Evolutionary conservation across 2,329 filamentous ascomycete species (phyloP).

Genomic region (Gyromitra esculenta): DNA sequence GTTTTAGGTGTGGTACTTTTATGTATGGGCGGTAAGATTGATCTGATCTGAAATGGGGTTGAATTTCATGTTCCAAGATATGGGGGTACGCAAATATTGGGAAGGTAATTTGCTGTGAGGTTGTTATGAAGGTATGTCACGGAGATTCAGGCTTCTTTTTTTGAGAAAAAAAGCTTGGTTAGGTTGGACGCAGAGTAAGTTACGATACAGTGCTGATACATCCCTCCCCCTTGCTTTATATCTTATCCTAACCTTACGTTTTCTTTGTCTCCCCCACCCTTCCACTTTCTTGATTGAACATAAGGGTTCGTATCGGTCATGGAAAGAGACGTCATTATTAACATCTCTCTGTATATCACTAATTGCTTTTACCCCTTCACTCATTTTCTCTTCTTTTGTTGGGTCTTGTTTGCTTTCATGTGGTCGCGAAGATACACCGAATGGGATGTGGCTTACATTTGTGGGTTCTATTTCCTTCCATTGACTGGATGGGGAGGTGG

Average conservation of each 20-base stretch:
- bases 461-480: constrained; percentile 9
- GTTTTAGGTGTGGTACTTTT: constrained; percentile 26
- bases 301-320: constrained; percentile 23
- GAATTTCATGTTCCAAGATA: constrained; percentile 29
- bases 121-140: constrained; percentile 43
- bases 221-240: constrained; percentile 34
- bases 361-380: constrained; percentile 30
- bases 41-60: constrained; percentile 38
- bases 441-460: constrained; percentile 16
- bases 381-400: constrained; percentile 27
- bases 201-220: constrained; percentile 41
- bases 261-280: constrained; percentile 1
- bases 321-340: constrained; percentile 25
- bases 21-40: constrained; percentile 23
- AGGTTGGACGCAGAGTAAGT: constrained; percentile 45
- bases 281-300: constrained; percentile 11
- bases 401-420: constrained; percentile 16
- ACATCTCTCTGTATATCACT: constrained; percentile 33
- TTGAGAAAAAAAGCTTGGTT: constrained; percentile 2
- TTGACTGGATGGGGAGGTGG: constrained; percentile 5
- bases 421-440: constrained; percentile 11
- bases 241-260: constrained; percentile 36
- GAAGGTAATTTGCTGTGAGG: constrained; percentile 12
- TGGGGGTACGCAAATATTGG: constrained; percentile 30
- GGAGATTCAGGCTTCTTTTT: constrained; percentile 24